These are phyloP conservation scores for Podospora pseudocomata DNA, from an alignment of 495 filamentous ascomycete species.

Conservation along the genomic window DNA sequence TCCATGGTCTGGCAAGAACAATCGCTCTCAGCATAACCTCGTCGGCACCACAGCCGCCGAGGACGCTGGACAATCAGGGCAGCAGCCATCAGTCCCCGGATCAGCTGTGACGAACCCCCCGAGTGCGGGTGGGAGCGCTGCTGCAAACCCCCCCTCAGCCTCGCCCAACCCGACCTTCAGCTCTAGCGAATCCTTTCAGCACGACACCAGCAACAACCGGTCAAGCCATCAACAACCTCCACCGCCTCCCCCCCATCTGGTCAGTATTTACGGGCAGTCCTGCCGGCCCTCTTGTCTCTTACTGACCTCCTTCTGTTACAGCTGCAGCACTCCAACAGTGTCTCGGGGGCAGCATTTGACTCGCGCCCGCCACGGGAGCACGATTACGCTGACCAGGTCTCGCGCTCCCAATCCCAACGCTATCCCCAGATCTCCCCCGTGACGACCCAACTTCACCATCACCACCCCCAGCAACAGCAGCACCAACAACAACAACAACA, in stretches of 20 bases:
- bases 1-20: conserved; percentile 46
- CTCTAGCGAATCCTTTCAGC: conserved; percentile 49
- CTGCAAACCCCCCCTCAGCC: conserved; percentile 44
- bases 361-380: conserved; percentile 27
- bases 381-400: conserved; percentile 32
- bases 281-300: conserved; percentile 19
- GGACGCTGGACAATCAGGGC: conserved; percentile 23
- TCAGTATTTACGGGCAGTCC: conserved; percentile 33
- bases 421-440: conserved; percentile 30
- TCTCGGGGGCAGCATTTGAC: conserved; percentile 26
- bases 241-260: conserved; percentile 31
- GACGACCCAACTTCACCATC: conserved; percentile 27
- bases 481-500: conserved; percentile 25
- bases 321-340: conserved; percentile 38
- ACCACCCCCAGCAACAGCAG: conserved; percentile 35
- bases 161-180: conserved; percentile 42
- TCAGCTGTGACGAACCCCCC: conserved; percentile 29
- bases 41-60: conserved; percentile 38
- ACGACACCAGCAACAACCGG: conserved; percentile 21
- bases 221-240: conserved; percentile 19
- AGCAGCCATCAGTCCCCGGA: conserved; percentile 28
- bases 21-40: conserved; percentile 50
- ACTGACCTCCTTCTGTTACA: conserved; percentile 20
- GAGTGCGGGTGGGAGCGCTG: conserved; percentile 25
- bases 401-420: conserved; percentile 37